A percentile compares a stretch with the other conserved stretches of the same genome.
Evolutionary conservation across 306 rosid genomes (phyloP).

Genomic region (Oemleria cerasiformis): DNA sequence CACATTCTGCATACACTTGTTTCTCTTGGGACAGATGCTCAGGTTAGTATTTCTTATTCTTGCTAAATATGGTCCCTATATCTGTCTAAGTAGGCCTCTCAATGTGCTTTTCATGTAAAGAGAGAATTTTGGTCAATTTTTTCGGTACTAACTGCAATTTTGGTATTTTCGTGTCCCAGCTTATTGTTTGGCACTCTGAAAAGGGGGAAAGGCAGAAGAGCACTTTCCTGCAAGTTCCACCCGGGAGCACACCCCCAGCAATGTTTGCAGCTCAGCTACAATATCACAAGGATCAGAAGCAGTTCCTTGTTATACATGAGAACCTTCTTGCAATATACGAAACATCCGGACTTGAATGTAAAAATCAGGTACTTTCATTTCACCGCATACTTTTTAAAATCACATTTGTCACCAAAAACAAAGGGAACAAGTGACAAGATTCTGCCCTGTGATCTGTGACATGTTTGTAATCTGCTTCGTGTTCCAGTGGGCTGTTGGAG

Average conservation of each 20-base stretch:
- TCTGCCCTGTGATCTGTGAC: not conserved
- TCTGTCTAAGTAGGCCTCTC: not conserved
- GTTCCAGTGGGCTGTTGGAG: conserved; percentile 71
- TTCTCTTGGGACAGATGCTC: conserved; percentile 92
- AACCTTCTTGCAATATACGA: conserved; percentile 77
- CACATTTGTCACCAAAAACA: too few species aligned
- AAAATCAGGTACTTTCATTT: conserved; percentile 50
- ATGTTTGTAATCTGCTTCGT: conserved; percentile 15
- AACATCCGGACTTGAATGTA: conserved; percentile 58
- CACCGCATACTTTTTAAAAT: not conserved
- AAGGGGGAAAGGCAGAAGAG: conserved; percentile 74
- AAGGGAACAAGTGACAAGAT: too few species aligned
- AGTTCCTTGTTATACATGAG: conserved; percentile 75
- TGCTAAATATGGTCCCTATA: not conserved
- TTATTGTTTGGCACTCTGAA: conserved; percentile 71
- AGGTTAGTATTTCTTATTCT: conserved; percentile 47
- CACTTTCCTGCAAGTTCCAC: conserved; percentile 61
- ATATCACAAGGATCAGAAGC: conserved; percentile 76
- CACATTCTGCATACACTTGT: conserved; percentile 56
- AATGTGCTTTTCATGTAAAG: not conserved
- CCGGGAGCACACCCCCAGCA: conserved; percentile 54
- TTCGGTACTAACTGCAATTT: not conserved
- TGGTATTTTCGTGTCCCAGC: conserved; percentile 31
- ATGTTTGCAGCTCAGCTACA: conserved; percentile 71
- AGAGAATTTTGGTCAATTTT: not conserved